phyloP scores from a whole-genome alignment of 768 basidiomycete species.

The Obba rivulosa region DNA sequence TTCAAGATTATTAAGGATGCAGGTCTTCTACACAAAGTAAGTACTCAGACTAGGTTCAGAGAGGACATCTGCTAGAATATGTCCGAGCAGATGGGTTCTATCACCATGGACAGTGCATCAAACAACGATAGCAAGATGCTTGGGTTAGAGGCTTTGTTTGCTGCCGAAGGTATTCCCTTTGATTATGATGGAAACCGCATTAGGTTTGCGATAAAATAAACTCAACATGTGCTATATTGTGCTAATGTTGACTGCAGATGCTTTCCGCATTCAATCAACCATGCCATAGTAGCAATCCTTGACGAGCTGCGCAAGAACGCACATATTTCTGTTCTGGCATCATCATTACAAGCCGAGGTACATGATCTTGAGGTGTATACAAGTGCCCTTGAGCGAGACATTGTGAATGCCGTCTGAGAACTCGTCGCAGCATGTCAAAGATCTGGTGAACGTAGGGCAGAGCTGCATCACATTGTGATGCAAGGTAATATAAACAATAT shows the following conservation, averaged over 20 bases:
- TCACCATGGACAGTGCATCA: conserved; percentile 26
- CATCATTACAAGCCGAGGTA: background rate
- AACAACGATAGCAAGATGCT: conserved; percentile 22
- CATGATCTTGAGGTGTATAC: conserved; percentile 2
- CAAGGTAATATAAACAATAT: background rate
- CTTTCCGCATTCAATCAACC: conserved; percentile 15
- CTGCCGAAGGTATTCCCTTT: conserved; percentile 12
- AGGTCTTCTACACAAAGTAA: conserved; percentile 22
- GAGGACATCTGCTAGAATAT: conserved; percentile 17
- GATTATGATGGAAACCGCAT: conserved; percentile 12
- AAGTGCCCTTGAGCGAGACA: conserved; percentile 12
- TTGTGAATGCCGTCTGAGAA: conserved; percentile 4
- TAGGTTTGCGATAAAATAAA: background rate
- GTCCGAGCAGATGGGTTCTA: conserved; percentile 31
- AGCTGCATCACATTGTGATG: conserved; percentile 8
- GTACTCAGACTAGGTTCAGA: conserved; percentile 7
- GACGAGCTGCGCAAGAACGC: background rate
- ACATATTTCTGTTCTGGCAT: too few species aligned
- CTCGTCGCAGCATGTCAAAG: conserved; percentile 10
- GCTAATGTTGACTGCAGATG: conserved; percentile 5
- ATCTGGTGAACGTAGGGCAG: conserved; percentile 14
- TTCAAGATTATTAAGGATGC: conserved; percentile 14
- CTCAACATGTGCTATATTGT: background rate
- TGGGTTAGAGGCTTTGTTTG: conserved; percentile 6
- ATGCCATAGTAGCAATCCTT: conserved; percentile 1